These are phyloP conservation scores for Diaporthe aspalathi DNA, from an alignment of 2,329 filamentous ascomycete species.

Conservation along the genomic window DNA sequence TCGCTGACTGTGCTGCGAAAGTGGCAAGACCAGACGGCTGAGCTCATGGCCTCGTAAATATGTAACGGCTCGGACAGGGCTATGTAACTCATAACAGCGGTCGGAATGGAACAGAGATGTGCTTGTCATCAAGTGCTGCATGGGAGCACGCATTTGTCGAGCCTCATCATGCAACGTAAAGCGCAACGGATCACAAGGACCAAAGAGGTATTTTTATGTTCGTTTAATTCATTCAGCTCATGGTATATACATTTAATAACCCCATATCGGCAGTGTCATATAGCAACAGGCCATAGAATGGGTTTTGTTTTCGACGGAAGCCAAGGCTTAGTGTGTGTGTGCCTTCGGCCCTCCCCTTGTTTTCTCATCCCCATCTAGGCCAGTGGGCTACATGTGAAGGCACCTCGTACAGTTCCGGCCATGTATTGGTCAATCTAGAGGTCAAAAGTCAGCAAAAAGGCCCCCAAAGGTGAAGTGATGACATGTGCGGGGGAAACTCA, in stretches of 20 bases:
- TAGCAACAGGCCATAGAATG: conserved; percentile 2
- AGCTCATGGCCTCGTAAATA: too few relatives aligned
- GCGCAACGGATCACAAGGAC: background rate
- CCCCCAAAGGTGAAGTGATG: too few relatives aligned
- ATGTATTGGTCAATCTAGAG: conserved; percentile 37
- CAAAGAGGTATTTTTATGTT: conserved; percentile 16
- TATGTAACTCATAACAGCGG: too few relatives aligned
- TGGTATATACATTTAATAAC: conserved; percentile 22
- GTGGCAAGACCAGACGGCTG: too few relatives aligned
- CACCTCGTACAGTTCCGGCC: conserved; percentile 36
- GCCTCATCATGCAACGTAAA: background rate
- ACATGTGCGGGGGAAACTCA: conserved; percentile 37
- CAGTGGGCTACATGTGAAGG: conserved; percentile 38
- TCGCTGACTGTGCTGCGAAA: too few relatives aligned
- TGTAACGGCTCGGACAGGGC: too few relatives aligned
- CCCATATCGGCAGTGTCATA: background rate
- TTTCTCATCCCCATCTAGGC: background rate
- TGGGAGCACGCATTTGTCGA: background rate
- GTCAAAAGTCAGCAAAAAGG: conserved; percentile 7
- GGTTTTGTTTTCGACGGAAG: background rate
- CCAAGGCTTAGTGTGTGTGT: background rate
- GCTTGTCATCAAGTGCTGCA: too few relatives aligned
- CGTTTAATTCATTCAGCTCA: conserved; percentile 23
- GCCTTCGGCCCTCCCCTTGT: background rate
- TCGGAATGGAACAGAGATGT: too few relatives aligned